Evolutionary conservation across 768 basidiomycete genomes (phyloP).

Genomic region (Termitomyces titanicus): DNA sequence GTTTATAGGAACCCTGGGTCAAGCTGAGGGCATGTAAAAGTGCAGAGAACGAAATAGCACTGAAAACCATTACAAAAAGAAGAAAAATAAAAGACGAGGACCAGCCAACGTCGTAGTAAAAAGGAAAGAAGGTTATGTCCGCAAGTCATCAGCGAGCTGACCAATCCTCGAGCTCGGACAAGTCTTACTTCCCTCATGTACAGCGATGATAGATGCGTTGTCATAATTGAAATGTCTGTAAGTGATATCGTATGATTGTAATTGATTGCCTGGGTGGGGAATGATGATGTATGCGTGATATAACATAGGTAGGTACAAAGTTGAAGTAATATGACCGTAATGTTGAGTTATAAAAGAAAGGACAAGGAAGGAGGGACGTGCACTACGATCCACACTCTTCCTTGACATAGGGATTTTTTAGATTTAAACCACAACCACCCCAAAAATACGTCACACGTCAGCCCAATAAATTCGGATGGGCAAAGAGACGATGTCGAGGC

Average conservation of each 20-base stretch:
- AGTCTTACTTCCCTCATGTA: neutral
- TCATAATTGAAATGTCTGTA: slow-evolving; percentile 14
- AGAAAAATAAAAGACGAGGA: slow-evolving; percentile 11
- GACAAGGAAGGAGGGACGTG: slow-evolving; percentile 36
- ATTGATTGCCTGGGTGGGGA: slow-evolving; percentile 28
- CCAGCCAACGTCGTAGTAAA: slow-evolving; percentile 17
- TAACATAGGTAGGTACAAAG: slow-evolving; percentile 19
- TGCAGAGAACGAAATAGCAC: slow-evolving; percentile 18
- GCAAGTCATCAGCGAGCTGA: neutral
- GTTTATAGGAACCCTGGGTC: slow-evolving; percentile 28
- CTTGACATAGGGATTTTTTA: slow-evolving; percentile 18
- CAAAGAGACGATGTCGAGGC: slow-evolving; percentile 15
- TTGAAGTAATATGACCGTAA: slow-evolving; percentile 26
- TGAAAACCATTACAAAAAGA: slow-evolving; percentile 19
- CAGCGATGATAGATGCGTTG: neutral
- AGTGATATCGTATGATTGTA: slow-evolving; percentile 18
- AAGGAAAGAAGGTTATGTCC: neutral
- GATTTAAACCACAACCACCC: slow-evolving; percentile 9
- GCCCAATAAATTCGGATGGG: neutral
- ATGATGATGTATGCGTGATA: slow-evolving; percentile 35
- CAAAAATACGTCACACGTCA: slow-evolving; percentile 1
- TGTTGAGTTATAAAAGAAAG: slow-evolving; percentile 16
- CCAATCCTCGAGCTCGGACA: neutral
- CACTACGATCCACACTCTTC: slow-evolving; percentile 44
- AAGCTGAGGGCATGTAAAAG: slow-evolving; percentile 29